Base-by-base conservation (phyloP, 768 basidiomycete genomes). In the Baorangia bicolor region DNA sequence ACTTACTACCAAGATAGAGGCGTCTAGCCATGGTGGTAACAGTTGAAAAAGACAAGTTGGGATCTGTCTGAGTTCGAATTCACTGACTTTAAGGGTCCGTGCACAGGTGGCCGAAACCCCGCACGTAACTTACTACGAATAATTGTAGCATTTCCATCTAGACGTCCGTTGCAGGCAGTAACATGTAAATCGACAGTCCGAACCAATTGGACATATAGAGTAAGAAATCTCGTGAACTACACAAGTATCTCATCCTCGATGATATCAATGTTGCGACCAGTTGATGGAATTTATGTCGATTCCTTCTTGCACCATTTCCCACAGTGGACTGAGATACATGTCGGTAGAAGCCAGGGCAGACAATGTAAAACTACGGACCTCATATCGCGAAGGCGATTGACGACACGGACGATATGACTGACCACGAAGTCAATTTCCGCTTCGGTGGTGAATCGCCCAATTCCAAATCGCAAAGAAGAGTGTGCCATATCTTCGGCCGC, bases 231-330 rank as follows among this genome's bases (percentile, higher is more conserved):
- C 60, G 28, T 49, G 35, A 49, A 28, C 38, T 30, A 51, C 42
- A 49, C 37, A 39, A 23, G 11, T 10, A 30, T 41, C 20, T 33
- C 41, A 51, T 35, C 28, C 33, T 40, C 34, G 27, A 23, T 27
- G 13, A 39, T 21, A 49, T 75, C 72, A 81, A 61, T 81, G 79
- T 53, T 79, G 91, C 43, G 91, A 89, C 95, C 95, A 98, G 74
- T 98, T 83, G 69, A 98, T 99, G 18, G 89, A 81, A 68, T 86
- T 94, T 63, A 98, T 83, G 71, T 99, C 97, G 56, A 98, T 95
- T 40, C 96, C 96, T 70, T 98, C 97, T 74, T 97, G 94, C 16
- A 98, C 95, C 95, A 99, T 98, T 76, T 99, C 97, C 96, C 96
- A 99, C 51, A 99, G 74, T 33, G 97, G 97, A 67, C 93, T 92